phyloP scores from a whole-genome alignment of 2,329 filamentous ascomycete genomes.

The Aspergillus nomiae region DNA sequence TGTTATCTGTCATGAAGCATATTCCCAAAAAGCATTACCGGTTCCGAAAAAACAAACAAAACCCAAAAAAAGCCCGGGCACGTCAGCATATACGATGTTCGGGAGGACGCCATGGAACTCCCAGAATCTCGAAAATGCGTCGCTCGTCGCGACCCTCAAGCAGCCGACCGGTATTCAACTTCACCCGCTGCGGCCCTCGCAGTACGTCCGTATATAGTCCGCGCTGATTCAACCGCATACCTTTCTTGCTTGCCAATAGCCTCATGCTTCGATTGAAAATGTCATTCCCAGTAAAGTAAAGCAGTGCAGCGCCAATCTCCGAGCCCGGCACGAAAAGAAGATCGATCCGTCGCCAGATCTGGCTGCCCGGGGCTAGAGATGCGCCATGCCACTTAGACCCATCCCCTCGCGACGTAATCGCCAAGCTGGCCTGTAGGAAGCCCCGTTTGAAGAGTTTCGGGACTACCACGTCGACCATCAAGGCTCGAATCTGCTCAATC shows the following conservation, averaged over 20 bases:
- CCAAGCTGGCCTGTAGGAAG: constrained; percentile 72
- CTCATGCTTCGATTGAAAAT: constrained; percentile 89
- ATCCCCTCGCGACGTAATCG: constrained; percentile 55
- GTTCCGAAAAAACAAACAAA: constrained; percentile 1
- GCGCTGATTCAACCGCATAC: constrained; percentile 81
- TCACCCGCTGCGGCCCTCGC: constrained; percentile 20
- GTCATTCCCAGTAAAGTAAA: constrained; percentile 97
- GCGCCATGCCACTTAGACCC: constrained; percentile 89
- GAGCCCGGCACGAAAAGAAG: constrained; percentile 77
- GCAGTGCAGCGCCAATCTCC: constrained; percentile 78
- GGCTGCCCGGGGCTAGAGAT: constrained; percentile 64
- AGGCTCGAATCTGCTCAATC: constrained; percentile 59
- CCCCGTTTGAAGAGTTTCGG: constrained; percentile 58
- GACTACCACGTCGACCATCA: constrained; percentile 67
- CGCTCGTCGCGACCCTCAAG: constrained; percentile 22
- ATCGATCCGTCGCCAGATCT: constrained; percentile 78
- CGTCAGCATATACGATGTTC: constrained; percentile 72
- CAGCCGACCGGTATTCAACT: constrained; percentile 19
- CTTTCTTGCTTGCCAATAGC: constrained; percentile 75
- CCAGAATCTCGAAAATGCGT: constrained; percentile 21
- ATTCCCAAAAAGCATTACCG: background rate
- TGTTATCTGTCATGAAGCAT: constrained; percentile 16
- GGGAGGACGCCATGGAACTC: constrained; percentile 67
- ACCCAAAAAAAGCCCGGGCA: constrained; percentile 1
- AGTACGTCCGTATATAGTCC: constrained; percentile 72